Conservation (phyloP, 495 filamentous ascomycete genomes). For the Tuber borchii region DNA sequence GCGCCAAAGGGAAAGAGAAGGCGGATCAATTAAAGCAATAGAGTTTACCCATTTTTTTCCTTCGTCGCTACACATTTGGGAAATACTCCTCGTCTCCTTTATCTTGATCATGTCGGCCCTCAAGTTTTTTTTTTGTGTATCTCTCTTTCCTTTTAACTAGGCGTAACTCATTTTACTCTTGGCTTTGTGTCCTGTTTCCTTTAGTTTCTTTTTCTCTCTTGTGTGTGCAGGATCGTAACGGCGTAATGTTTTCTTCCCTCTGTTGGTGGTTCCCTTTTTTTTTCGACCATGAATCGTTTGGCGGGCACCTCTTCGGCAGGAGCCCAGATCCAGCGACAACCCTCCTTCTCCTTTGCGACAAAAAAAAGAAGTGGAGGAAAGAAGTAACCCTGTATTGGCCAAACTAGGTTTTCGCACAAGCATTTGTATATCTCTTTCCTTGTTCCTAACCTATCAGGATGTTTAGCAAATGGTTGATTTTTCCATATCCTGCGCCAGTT, state of each 20-base stretch:
- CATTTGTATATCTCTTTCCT: slow-evolving; percentile 20
- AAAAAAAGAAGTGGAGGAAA: slow-evolving; percentile 12
- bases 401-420: slow-evolving; percentile 21
- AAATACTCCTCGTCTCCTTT: not conserved
- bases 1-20: slow-evolving; percentile 71
- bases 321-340: not conserved
- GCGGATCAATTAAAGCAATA: slow-evolving; percentile 52
- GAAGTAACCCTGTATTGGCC: slow-evolving; percentile 5
- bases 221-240: slow-evolving; percentile 1
- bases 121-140: not conserved
- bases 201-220: slow-evolving; percentile 8
- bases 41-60: not conserved
- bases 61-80: not conserved
- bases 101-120: not conserved
- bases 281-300: not conserved
- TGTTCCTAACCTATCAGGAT: not conserved
- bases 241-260: not conserved
- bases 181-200: slow-evolving; percentile 6
- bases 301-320: not conserved
- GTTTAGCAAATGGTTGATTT: not conserved
- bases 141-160: not conserved
- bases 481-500: not conserved
- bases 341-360: not conserved
- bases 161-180: not conserved
- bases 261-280: not conserved